Conservation (phyloP, 2,329 filamentous ascomycete species). For the Alternaria alternata region DNA sequence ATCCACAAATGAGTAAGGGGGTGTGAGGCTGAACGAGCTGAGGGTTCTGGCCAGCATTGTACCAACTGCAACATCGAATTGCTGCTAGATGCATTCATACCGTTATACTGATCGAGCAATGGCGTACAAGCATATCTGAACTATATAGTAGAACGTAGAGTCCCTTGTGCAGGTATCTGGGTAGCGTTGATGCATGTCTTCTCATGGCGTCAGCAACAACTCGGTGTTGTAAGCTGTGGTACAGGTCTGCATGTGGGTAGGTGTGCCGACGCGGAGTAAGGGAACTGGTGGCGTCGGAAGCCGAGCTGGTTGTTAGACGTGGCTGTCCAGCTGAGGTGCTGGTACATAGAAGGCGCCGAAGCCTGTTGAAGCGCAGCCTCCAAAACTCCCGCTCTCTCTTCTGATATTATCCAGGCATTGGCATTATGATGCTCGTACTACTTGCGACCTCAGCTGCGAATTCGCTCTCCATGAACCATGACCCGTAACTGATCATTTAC, state of each 20-base stretch:
- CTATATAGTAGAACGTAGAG: background rate
- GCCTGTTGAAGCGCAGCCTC: background rate
- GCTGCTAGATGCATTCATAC: background rate
- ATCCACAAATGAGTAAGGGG: background rate
- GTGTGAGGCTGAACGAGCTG: slow-evolving; percentile 1
- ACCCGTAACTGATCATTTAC: background rate
- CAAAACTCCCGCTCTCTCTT: background rate
- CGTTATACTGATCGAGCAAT: background rate
- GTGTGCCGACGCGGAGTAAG: background rate
- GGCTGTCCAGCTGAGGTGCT: background rate
- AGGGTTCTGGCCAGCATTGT: background rate
- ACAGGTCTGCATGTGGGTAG: background rate
- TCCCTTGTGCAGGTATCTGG: background rate
- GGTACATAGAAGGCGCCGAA: background rate
- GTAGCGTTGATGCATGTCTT: background rate
- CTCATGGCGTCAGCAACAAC: background rate
- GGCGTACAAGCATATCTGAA: background rate
- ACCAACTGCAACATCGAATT: background rate
- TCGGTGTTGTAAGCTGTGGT: background rate
- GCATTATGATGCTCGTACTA: background rate
- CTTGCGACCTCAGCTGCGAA: background rate
- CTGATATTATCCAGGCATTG: background rate
- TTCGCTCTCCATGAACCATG: background rate
- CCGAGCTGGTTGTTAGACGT: background rate
- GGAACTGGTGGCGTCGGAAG: background rate